Conservation (phyloP, 192 early-diverging fungal species). For the Backusella liffmaniae region DNA sequence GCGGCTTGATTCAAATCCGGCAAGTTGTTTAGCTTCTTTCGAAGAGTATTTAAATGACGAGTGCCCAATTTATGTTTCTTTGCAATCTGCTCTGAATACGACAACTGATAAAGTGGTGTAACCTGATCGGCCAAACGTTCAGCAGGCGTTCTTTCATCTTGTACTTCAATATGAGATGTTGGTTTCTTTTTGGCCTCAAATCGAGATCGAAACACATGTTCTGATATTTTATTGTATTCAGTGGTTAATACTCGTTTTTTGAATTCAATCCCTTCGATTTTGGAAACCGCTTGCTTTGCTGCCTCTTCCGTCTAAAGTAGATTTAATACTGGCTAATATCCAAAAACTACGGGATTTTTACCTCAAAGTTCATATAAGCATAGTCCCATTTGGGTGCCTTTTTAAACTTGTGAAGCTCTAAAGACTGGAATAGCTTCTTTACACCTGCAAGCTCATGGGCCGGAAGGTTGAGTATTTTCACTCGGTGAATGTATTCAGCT, state of each 20-base stretch:
- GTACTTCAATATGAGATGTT: conserved; percentile 11
- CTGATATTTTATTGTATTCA: conserved; percentile 13
- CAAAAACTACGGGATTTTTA: not conserved
- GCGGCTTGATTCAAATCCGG: conserved; percentile 6
- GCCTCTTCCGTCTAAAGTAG: conserved; percentile 10
- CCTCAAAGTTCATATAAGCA: conserved; percentile 21
- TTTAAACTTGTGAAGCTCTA: conserved; percentile 8
- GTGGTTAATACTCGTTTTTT: conserved; percentile 13
- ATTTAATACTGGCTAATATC: no score
- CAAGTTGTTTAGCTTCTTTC: conserved; percentile 13
- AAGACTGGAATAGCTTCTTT: not conserved
- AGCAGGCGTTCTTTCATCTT: conserved; percentile 40
- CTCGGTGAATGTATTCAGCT: conserved; percentile 8
- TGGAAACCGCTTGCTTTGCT: conserved; percentile 5
- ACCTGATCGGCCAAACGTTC: conserved; percentile 71
- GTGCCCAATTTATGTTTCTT: conserved; percentile 38
- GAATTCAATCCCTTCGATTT: conserved; percentile 15
- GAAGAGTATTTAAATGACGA: conserved; percentile 13
- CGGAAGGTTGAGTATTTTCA: conserved; percentile 15
- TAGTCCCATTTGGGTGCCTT: conserved; percentile 21
- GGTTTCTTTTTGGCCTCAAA: conserved; percentile 12
- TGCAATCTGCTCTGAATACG: conserved; percentile 59
- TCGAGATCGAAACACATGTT: conserved; percentile 1
- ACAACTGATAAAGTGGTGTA: conserved; percentile 61
- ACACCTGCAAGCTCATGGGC: not conserved